Evolutionary conservation across 768 basidiomycete genomes (phyloP).

Genomic region (Terana coerulea): DNA sequence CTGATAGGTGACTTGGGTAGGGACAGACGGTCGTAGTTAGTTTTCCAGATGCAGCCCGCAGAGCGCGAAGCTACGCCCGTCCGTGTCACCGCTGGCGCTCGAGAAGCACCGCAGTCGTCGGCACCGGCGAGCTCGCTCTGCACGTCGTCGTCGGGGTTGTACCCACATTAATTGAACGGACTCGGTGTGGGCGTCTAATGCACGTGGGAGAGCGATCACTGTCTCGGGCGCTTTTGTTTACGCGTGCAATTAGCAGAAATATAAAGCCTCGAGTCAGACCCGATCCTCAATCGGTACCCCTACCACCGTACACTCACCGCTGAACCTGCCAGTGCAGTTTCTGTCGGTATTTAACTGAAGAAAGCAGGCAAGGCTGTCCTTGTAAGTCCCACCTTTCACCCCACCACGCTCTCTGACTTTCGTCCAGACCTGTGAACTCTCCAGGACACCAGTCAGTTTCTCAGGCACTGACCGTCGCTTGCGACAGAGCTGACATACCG

Average conservation of each 20-base stretch:
- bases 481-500: not conserved
- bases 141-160: too few species aligned
- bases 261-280: constrained; percentile 5
- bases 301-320: constrained; percentile 5
- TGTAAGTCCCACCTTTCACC: constrained; percentile 3
- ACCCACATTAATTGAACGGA: not conserved
- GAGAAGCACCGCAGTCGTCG: too few species aligned
- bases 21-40: too few species aligned
- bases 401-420: not conserved
- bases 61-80: too few species aligned
- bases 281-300: not conserved
- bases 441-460: not conserved
- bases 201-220: not conserved
- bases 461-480: too few species aligned
- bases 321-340: constrained; percentile 17
- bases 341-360: constrained; percentile 1
- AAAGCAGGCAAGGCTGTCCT: constrained; percentile 16
- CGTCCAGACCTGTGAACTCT: constrained; percentile 11
- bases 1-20: too few species aligned
- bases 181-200: too few species aligned
- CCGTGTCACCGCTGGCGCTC: too few species aligned
- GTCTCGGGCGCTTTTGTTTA: not conserved
- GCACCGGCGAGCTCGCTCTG: too few species aligned
- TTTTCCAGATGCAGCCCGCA: too few species aligned
- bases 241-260: too few species aligned